Percentiles rank a stretch among this genome's conserved stretches.
Conservation (phyloP, 805 yeast genomes). For the Metschnikowia gelsemii region DNA sequence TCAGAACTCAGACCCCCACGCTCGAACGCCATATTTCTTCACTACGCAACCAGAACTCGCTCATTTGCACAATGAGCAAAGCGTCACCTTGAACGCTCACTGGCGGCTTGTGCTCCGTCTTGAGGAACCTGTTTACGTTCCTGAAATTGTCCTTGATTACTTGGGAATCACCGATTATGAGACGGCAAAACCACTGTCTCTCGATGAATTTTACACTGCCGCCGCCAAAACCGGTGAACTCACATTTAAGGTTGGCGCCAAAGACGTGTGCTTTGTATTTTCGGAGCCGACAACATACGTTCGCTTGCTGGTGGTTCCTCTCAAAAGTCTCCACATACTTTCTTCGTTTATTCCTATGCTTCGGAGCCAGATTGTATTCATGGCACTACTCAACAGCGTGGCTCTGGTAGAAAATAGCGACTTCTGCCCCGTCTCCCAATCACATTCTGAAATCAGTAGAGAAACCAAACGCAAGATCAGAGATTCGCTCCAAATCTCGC, state of each 20-base stretch:
- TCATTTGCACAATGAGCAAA: conserved; percentile 6
- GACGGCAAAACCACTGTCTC: background rate
- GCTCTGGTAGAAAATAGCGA: conserved; percentile 4
- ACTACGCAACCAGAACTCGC: conserved; percentile 15
- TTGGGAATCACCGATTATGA: conserved; percentile 24
- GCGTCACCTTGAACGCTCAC: conserved; percentile 4
- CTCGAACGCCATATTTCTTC: conserved; percentile 21
- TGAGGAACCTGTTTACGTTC: conserved; percentile 28
- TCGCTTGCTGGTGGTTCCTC: conserved; percentile 23
- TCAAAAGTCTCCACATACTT: conserved; percentile 28
- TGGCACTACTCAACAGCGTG: conserved; percentile 15
- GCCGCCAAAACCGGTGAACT: conserved; percentile 6
- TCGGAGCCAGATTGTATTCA: conserved; percentile 33
- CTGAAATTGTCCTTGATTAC: conserved; percentile 31
- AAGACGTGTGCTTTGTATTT: conserved; percentile 5
- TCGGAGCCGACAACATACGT: conserved; percentile 21
- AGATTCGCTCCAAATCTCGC: conserved; percentile 35
- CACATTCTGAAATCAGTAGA: conserved; percentile 5
- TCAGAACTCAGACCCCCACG: conserved; percentile 6
- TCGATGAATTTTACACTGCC: background rate
- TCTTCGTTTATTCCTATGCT: conserved; percentile 28
- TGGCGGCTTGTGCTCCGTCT: conserved; percentile 32
- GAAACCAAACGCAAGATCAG: conserved; percentile 29
- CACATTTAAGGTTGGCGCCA: conserved; percentile 1
- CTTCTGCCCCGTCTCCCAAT: background rate